Percentiles rank a stretch among this genome's conserved stretches.
phyloP scores from a whole-genome alignment of 805 yeast genomes.

The Peterozyma xylosa region DNA sequence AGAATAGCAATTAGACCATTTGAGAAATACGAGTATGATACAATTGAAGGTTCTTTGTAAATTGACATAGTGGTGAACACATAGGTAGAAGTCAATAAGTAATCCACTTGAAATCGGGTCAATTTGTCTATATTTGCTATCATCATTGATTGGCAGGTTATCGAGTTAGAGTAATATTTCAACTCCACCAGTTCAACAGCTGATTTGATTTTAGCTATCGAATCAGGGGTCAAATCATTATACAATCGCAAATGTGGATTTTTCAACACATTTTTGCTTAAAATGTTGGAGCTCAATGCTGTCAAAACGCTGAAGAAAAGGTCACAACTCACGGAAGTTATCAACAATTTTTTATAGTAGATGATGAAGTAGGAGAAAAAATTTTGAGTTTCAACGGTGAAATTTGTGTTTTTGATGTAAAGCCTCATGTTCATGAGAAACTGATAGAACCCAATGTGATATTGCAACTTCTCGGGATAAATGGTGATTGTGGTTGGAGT shows the following conservation, averaged over 20 bases:
- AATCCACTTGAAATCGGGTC: slow-evolving; percentile 2
- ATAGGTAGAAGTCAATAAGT: slow-evolving; percentile 2
- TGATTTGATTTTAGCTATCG: too few relatives aligned
- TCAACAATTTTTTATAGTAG: slow-evolving; percentile 1
- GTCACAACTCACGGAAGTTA: neutral
- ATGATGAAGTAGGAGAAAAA: too few relatives aligned
- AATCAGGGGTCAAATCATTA: too few relatives aligned
- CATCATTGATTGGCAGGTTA: neutral
- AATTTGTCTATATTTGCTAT: neutral
- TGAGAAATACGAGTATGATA: slow-evolving; percentile 1
- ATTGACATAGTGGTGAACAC: neutral
- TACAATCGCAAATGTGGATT: neutral
- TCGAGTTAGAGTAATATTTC: neutral
- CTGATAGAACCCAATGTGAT: too few relatives aligned
- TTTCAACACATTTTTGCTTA: neutral
- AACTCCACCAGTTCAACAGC: neutral
- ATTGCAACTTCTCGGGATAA: too few relatives aligned
- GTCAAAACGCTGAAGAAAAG: neutral
- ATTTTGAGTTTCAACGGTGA: too few relatives aligned
- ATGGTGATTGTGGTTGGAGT: too few relatives aligned
- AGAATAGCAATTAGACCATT: slow-evolving; percentile 3
- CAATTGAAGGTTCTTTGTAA: slow-evolving; percentile 1
- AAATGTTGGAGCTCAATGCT: neutral
- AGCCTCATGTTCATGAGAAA: too few relatives aligned
- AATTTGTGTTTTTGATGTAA: too few relatives aligned